Evolutionary conservation across 768 basidiomycete genomes (phyloP).

Genomic region (Leccinum disarticulatum): DNA sequence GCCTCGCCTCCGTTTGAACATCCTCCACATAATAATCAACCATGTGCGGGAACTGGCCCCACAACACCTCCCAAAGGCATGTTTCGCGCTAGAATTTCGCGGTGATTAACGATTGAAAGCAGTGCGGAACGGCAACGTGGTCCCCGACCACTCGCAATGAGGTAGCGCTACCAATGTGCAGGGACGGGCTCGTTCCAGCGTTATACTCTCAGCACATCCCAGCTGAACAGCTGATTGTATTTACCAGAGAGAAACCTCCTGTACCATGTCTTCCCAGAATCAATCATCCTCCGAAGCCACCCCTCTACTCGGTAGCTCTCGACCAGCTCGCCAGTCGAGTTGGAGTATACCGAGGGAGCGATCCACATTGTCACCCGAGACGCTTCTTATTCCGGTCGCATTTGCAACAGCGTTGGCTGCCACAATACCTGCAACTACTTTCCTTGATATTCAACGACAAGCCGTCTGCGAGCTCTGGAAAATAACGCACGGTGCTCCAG

Average conservation of each 20-base stretch:
- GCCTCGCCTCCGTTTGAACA: neutral
- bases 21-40: neutral
- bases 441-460: conserved; percentile 26
- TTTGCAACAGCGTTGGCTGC: conserved; percentile 23
- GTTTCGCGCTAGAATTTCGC: neutral
- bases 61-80: neutral
- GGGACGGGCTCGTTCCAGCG: neutral
- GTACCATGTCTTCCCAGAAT: conserved; percentile 14
- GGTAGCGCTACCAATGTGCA: neutral
- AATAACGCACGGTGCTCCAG: conserved; percentile 7
- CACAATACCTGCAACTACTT: conserved; percentile 26
- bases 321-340: neutral
- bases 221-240: neutral
- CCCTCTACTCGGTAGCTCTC: conserved; percentile 9
- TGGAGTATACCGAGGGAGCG: neutral
- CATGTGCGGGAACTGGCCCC: neutral
- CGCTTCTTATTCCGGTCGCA: conserved; percentile 29
- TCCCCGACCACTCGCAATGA: neutral
- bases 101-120: neutral
- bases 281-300: conserved; percentile 10
- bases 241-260: neutral
- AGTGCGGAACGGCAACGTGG: neutral
- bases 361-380: conserved; percentile 13
- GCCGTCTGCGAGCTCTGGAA: conserved; percentile 29
- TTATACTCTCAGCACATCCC: neutral